These are phyloP conservation scores for Aspergillus japonicus DNA, from an alignment of 2,329 filamentous ascomycete species.

Conservation along the genomic window DNA sequence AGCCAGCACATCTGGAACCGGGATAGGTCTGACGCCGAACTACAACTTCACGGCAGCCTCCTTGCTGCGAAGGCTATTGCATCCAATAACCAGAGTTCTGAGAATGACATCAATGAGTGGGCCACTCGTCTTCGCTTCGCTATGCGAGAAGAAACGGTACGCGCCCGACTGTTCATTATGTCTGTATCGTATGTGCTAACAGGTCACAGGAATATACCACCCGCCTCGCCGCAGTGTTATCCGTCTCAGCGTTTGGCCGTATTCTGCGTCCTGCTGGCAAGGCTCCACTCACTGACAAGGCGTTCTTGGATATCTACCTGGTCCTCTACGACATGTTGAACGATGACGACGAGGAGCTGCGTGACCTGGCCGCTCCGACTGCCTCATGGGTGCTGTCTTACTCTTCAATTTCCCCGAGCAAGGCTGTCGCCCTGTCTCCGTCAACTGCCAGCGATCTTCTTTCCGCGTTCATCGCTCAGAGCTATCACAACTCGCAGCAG, in stretches of 20 bases:
- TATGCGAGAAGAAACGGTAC: conserved; percentile 43
- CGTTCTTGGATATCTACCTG: conserved; percentile 58
- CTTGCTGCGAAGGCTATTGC: conserved; percentile 27
- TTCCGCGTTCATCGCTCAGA: conserved; percentile 33
- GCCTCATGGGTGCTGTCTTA: conserved; percentile 40
- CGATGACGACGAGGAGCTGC: conserved; percentile 90
- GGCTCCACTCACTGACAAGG: conserved; percentile 23
- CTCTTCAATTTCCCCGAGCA: conserved; percentile 29
- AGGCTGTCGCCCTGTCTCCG: conserved; percentile 44
- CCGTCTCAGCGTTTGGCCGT: conserved; percentile 34
- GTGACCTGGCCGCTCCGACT: conserved; percentile 57
- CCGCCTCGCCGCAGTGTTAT: conserved; percentile 37
- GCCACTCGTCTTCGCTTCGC: conserved; percentile 38
- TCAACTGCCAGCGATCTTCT: conserved; percentile 49
- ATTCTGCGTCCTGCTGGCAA: conserved; percentile 42
- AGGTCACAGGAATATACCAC: conserved; percentile 39
- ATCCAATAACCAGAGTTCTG: conserved; percentile 16
- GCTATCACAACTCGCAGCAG: conserved; percentile 32
- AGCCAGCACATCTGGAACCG: conserved; percentile 34
- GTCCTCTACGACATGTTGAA: conserved; percentile 73
- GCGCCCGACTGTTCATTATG: conserved; percentile 8
- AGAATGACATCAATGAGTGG: conserved; percentile 32
- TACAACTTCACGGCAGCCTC: conserved; percentile 41
- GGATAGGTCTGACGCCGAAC: conserved; percentile 36
- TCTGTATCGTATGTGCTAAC: conserved; percentile 5